Evolutionary conservation across 495 filamentous ascomycete species (phyloP).

Genomic region (Massariosphaeria phaeospora): DNA sequence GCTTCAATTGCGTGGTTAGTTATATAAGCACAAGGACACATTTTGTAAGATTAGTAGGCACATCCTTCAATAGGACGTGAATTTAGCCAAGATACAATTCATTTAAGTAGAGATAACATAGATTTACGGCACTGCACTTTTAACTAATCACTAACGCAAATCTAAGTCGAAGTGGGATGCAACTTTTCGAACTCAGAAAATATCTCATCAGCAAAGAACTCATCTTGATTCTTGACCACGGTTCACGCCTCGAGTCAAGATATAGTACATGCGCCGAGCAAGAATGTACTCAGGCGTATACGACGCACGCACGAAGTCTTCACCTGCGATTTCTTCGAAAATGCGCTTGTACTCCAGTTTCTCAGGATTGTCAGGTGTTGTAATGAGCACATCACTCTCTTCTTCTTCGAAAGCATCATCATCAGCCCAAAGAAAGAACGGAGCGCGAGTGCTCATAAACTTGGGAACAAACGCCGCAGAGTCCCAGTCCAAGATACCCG

Average conservation of each 20-base stretch:
- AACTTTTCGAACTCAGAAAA: neutral
- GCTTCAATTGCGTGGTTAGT: neutral
- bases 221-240: neutral
- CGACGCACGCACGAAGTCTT: neutral
- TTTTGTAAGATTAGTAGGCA: neutral
- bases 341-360: neutral
- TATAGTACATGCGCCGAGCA: neutral
- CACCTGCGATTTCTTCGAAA: neutral
- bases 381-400: neutral
- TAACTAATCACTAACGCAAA: too few species aligned
- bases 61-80: neutral
- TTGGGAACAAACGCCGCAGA: conserved; percentile 1
- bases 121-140: too few species aligned
- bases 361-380: neutral
- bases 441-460: conserved; percentile 1
- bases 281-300: neutral
- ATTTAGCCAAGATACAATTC: neutral
- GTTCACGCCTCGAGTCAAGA: neutral
- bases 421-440: conserved; percentile 8
- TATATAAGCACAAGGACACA: neutral
- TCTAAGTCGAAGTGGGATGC: neutral
- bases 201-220: neutral
- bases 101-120: too few species aligned
- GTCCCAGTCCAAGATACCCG: conserved; percentile 22
- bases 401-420: neutral